Percentiles rank a stretch among this genome's conserved stretches.
phyloP scores from a whole-genome alignment of 1,139 yeast species.

The Yamadazyma atlantica region DNA sequence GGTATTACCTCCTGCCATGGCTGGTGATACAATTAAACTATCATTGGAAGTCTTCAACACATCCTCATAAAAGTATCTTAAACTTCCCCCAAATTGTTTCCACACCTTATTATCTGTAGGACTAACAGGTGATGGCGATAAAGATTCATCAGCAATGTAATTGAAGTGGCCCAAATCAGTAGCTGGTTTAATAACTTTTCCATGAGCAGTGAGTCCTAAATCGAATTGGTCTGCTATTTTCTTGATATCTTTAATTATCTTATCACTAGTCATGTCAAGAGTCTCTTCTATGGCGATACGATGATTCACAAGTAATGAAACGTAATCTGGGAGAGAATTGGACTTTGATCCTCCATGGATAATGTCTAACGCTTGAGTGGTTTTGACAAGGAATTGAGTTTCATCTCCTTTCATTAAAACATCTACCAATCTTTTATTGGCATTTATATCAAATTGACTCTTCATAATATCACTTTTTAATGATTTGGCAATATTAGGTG shows the following conservation, averaged over 20 bases:
- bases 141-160: slow-evolving; percentile 29
- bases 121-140: slow-evolving; percentile 64
- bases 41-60: slow-evolving; percentile 27
- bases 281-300: slow-evolving; percentile 56
- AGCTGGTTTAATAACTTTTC: slow-evolving; percentile 22
- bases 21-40: slow-evolving; percentile 33
- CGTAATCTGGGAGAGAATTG: slow-evolving; percentile 75
- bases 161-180: slow-evolving; percentile 49
- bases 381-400: slow-evolving; percentile 48
- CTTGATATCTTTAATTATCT: slow-evolving; percentile 35
- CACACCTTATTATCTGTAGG: slow-evolving; percentile 49
- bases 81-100: slow-evolving; percentile 55
- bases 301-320: slow-evolving; percentile 54
- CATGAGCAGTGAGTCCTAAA: slow-evolving; percentile 46
- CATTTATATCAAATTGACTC: slow-evolving; percentile 38
- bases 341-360: slow-evolving; percentile 68
- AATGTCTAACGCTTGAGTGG: slow-evolving; percentile 71
- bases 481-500: slow-evolving; percentile 24
- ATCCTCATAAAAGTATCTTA: slow-evolving; percentile 56
- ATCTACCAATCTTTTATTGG: slow-evolving; percentile 42
- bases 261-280: slow-evolving; percentile 38
- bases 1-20: slow-evolving; percentile 38
- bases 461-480: slow-evolving; percentile 37
- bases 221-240: slow-evolving; percentile 44
- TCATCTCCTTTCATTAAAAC: slow-evolving; percentile 22